Base-by-base conservation (phyloP, 2,329 filamentous ascomycete genomes). In the Monosporascus sp. region DNA sequence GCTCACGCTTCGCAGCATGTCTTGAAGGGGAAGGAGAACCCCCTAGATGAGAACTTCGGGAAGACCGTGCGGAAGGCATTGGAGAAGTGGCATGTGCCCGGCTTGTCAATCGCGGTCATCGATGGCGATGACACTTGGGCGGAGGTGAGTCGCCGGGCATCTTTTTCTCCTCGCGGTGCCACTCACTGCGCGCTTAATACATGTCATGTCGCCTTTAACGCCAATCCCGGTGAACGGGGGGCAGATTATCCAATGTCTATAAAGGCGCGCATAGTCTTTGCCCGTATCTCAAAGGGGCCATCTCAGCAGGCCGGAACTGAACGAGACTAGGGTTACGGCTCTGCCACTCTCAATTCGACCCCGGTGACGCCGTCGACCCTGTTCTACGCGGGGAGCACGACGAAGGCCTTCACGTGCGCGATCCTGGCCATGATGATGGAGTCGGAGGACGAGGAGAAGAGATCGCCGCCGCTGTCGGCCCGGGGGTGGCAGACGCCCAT, bases 361-460 rank as follows among this genome's bases (percentile, higher is more conserved):
- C 69, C 70, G 0, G 76, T 75, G 3, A 78, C 72, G 1, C 60
- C 73, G 2, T 64, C 72, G 11, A 82, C 79, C 0, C 67, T 84
- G 2, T 82, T 79, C 66, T 80, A 78, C 60, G 70, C 71, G 46
- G 80, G 75, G 22, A 80, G 77, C 61, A 80, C 74, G 3, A 79
- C 79, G 47, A 84, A 84, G 63, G 75, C 77, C 5, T 75, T 80
- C 60, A 79, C 78, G 2, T 75, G 78, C 5, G 76, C 78, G 2
- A 65, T 72, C 2, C 63, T 85, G 3, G 70, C 75, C 1, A 64
- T 77, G 1, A 69, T 82, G 11, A 71, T 82, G 7, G 70, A 71
- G 24, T 69, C 74, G 18, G 69, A 73, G n/a, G 69, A 74, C 50
- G 64, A 70, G 55, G 53, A 58, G 11, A 49, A 49, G 15, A 50